Evolutionary conservation across 2,329 filamentous ascomycete species (phyloP), one percentile per base, ranked within the genome.

Genomic region (Phialemonium atrogriseum): DNA sequence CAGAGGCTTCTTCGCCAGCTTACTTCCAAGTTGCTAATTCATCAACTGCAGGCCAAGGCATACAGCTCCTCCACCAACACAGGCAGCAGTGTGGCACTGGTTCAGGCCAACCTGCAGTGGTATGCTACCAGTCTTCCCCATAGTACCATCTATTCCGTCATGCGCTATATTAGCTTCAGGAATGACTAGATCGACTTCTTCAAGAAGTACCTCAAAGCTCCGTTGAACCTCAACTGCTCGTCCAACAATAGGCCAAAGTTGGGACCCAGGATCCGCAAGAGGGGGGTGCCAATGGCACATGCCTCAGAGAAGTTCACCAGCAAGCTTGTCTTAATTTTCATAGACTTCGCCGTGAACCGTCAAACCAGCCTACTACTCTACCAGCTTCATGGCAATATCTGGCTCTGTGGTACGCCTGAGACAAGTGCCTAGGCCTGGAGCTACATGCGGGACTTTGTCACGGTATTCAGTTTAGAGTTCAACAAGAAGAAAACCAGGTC

Each of bases 351-450:
- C 0, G 66, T 80, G 35, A 79, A 78, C 37, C 64, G 68, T 38
- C 68, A 72, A 1, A 42, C 59, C 10, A 71, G 72, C 0, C 55
- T 57, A 2, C 60, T 64, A 15, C 54, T 80, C 20, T 75, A 76
- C 41, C 67, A 75, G 7, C 57, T 78, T 24, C 71, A 78, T 39
- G 76, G 80, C 44, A 75, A 80, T 46, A 66, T 79, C 38, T 80
- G 74, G 73, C 69, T 78, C 38, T 79, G 73, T 70, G 68, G 26
- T n/a, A 35, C n/a, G n/a, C n/a, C 29, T 5, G 60, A 72, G 6
- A 67, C 76, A 27, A 40, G 56, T 4, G 59, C 56, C 3, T 70
- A 68, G n/a, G 59, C 65, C 14, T 84, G 78, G 79, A 47, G 63
- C n/a, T 60, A 70, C 0, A 64, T 83, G 40, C 57, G 62, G 2